A percentile compares a stretch with the other conserved stretches of the same genome.
Evolutionary conservation across 192 early-diverging fungal genomes (phyloP).

Genomic region (Gamsiella multidivaricata): DNA sequence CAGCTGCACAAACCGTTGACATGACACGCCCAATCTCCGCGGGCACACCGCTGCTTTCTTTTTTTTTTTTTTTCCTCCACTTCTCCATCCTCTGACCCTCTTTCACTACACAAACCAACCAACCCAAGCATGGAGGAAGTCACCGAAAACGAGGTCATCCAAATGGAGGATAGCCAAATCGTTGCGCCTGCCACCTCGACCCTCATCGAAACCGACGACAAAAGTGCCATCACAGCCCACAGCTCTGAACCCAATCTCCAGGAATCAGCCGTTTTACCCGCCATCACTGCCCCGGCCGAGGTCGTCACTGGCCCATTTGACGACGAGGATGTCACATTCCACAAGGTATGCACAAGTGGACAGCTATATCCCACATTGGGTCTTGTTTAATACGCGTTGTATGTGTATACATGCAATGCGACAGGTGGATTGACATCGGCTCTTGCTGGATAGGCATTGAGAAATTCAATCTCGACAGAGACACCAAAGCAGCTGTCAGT

Average conservation of each 20-base stretch:
- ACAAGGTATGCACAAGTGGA: constrained; percentile 21
- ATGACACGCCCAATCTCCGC: too few relatives aligned
- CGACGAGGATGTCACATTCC: constrained; percentile 44
- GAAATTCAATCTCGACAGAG: constrained; percentile 63
- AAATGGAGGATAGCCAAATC: constrained; percentile 37
- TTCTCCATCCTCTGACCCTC: not conserved
- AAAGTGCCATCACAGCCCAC: not conserved
- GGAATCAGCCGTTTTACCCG: constrained; percentile 12
- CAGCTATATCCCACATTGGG: not conserved
- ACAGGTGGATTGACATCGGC: too few relatives aligned
- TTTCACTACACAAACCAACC: not conserved
- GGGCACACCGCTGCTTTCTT: not conserved
- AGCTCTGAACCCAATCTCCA: not conserved
- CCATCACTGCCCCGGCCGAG: constrained; percentile 17
- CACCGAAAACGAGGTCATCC: constrained; percentile 44
- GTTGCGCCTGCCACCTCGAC: constrained; percentile 22
- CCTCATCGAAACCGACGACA: constrained; percentile 13
- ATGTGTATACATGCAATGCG: not conserved
- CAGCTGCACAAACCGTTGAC: too few relatives aligned
- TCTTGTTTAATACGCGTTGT: not conserved
- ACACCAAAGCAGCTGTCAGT: constrained; percentile 59
- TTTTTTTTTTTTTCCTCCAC: not conserved
- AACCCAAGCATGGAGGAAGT: constrained; percentile 34
- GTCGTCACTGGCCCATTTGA: constrained; percentile 13
- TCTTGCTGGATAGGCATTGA: too few relatives aligned